Percentiles rank a stretch among this genome's conserved stretches.
Evolutionary conservation across 2,329 filamentous ascomycete genomes (phyloP).

Genomic region (Neodidymelliopsis sp.): DNA sequence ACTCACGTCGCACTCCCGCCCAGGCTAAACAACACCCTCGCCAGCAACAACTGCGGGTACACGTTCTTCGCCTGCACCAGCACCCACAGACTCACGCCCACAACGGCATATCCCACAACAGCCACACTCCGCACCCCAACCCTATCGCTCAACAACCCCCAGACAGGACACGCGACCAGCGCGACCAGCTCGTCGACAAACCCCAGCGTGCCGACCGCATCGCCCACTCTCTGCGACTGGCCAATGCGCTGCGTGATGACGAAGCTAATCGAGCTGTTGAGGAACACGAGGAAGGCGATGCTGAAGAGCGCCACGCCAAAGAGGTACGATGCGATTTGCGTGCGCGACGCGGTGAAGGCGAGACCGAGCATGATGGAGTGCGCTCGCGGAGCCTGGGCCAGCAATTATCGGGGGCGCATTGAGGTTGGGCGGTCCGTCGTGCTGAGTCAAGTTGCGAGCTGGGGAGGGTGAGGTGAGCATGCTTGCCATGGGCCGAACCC

Average conservation of each 20-base stretch:
- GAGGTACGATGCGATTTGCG: slow-evolving; percentile 74
- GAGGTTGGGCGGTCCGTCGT: slow-evolving; percentile 9
- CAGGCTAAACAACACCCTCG: slow-evolving; percentile 84
- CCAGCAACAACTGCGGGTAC: slow-evolving; percentile 87
- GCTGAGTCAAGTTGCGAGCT: no score
- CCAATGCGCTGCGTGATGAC: slow-evolving; percentile 84
- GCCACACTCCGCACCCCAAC: slow-evolving; percentile 71
- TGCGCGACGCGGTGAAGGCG: slow-evolving; percentile 63
- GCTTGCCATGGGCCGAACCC: no score
- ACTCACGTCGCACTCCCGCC: slow-evolving; percentile 84
- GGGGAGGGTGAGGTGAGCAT: not conserved
- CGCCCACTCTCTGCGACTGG: slow-evolving; percentile 74
- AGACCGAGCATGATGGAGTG: slow-evolving; percentile 45
- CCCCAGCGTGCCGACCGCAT: slow-evolving; percentile 83
- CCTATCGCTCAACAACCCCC: slow-evolving; percentile 80
- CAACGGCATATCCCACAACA: slow-evolving; percentile 80
- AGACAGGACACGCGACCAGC: slow-evolving; percentile 78
- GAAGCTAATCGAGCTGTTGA: slow-evolving; percentile 85
- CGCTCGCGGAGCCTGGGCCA: slow-evolving; percentile 36
- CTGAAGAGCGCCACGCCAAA: slow-evolving; percentile 84
- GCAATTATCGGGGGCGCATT: slow-evolving; percentile 17
- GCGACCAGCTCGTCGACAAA: slow-evolving; percentile 86
- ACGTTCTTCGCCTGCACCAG: slow-evolving; percentile 88
- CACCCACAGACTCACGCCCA: slow-evolving; percentile 77
- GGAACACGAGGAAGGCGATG: slow-evolving; percentile 88